phyloP scores from a whole-genome alignment of 1,284 basidiomycete species.

The Xerocomus minutiporus region DNA sequence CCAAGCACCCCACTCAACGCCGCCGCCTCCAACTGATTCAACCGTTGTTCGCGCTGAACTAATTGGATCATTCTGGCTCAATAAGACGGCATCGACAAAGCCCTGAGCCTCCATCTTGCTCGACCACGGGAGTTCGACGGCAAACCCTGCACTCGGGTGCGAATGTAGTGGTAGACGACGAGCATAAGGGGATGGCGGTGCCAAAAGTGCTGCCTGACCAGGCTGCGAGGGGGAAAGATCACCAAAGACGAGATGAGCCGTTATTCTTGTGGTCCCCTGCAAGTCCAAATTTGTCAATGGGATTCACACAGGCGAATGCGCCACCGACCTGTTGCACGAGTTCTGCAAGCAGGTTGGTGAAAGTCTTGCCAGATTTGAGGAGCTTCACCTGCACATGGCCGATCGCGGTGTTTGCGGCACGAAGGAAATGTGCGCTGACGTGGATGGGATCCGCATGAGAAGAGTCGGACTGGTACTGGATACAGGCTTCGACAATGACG shows the following conservation, averaged over 20 bases:
- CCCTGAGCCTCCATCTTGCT: constrained; percentile 37
- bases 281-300: constrained; percentile 3
- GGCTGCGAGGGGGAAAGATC: constrained; percentile 36
- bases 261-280: constrained; percentile 46
- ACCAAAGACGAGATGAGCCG: constrained; percentile 54
- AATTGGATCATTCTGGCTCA: constrained; percentile 35
- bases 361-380: constrained; percentile 45
- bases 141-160: constrained; percentile 42
- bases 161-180: constrained; percentile 49
- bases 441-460: constrained; percentile 53
- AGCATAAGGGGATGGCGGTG: constrained; percentile 50
- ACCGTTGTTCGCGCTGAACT: constrained; percentile 35
- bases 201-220: constrained; percentile 31
- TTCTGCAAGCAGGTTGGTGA: constrained; percentile 53
- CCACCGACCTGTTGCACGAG: constrained; percentile 49
- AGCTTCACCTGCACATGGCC: constrained; percentile 46
- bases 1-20: constrained; percentile 57
- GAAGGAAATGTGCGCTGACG: constrained; percentile 54
- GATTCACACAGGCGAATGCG: not conserved
- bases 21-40: constrained; percentile 42
- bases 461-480: constrained; percentile 44
- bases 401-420: constrained; percentile 36
- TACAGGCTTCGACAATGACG: constrained; percentile 49
- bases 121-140: constrained; percentile 28
- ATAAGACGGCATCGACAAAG: constrained; percentile 40